A percentile compares a stretch with the other conserved stretches of the same genome.
Conservation (phyloP, 2,329 filamentous ascomycete species). For the Ascochyta rabiei region DNA sequence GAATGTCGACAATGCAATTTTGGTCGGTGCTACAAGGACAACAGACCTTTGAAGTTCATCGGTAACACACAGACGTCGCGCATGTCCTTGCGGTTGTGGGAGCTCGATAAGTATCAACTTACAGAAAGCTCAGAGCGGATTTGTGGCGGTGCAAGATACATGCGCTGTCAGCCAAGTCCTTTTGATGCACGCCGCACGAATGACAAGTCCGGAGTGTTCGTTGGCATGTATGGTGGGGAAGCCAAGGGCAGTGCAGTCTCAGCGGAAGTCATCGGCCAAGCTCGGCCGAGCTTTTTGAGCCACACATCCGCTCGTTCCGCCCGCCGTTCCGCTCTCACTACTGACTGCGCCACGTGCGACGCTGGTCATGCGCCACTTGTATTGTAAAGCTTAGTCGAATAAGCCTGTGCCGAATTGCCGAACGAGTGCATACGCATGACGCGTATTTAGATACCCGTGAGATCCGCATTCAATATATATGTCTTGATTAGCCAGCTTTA, state of each 20-base stretch:
- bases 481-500: neutral
- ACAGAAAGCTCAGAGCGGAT: neutral
- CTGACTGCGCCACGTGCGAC: constrained; percentile 11
- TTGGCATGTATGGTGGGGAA: neutral
- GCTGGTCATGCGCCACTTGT: constrained; percentile 8
- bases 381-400: constrained; percentile 6
- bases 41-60: neutral
- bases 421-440: constrained; percentile 1
- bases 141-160: constrained; percentile 6
- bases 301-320: constrained; percentile 14
- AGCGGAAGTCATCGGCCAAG: constrained; percentile 4
- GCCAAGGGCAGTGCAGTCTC: neutral
- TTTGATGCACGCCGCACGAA: constrained; percentile 7
- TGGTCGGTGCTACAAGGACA: constrained; percentile 3
- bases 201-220: neutral
- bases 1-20: constrained; percentile 1
- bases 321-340: constrained; percentile 14
- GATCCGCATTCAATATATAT: constrained; percentile 11
- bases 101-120: neutral
- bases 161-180: constrained; percentile 4
- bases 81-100: neutral
- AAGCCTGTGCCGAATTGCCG: constrained; percentile 12
- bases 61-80: neutral
- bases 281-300: constrained; percentile 6
- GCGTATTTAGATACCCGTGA: constrained; percentile 3